A percentile compares a stretch with the other conserved stretches of the same genome.
Conservation (phyloP, 139 green algal species). For the Ostreobium quekettii region DNA sequence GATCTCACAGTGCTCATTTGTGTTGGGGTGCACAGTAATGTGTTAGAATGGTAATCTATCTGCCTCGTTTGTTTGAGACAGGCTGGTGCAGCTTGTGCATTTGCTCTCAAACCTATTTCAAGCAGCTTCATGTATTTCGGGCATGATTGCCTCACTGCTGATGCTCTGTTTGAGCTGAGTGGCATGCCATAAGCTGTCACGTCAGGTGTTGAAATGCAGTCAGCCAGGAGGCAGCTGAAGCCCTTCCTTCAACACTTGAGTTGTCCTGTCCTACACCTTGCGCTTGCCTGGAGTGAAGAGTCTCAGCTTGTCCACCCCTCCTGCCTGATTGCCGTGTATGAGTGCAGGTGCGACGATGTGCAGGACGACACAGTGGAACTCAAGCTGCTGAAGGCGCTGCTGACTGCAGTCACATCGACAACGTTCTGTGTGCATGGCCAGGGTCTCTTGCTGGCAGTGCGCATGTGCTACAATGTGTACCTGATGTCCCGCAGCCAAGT, state of each 20-base stretch:
- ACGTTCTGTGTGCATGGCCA: constrained; percentile 75
- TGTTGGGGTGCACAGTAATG: no score
- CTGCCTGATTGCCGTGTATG: no score
- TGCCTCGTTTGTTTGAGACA: no score
- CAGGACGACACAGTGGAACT: constrained; percentile 88
- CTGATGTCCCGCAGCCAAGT: constrained; percentile 68
- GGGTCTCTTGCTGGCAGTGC: constrained; percentile 73
- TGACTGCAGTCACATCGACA: constrained; percentile 75
- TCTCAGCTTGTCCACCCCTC: background rate
- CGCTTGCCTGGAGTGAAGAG: constrained; percentile 25
- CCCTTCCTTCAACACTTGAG: background rate
- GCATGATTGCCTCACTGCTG: no score
- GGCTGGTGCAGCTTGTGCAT: no score
- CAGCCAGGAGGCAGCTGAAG: background rate
- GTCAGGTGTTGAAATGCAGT: background rate
- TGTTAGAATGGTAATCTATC: no score
- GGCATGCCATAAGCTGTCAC: background rate
- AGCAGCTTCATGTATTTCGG: no score
- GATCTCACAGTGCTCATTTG: no score
- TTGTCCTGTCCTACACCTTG: background rate
- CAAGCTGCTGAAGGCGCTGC: constrained; percentile 77
- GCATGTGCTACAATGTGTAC: constrained; percentile 96
- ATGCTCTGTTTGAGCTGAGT: no score
- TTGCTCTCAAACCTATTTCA: no score
- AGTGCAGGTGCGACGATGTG: constrained; percentile 73